Base-by-base conservation (phyloP, 768 basidiomycete genomes). In the Collybia nuda region DNA sequence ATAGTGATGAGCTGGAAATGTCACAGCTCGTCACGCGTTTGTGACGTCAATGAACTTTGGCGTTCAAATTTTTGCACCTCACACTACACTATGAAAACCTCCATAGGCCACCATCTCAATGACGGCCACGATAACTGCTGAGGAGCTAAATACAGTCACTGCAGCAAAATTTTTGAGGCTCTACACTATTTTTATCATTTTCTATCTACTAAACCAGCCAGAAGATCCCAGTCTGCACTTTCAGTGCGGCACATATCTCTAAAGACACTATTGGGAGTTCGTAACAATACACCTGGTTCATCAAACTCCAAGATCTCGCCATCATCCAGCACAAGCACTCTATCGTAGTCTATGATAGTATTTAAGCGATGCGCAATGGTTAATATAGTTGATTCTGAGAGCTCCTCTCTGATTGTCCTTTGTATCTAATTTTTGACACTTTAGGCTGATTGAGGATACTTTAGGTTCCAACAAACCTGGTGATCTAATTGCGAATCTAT, bases 321-420 rank as follows among this genome's bases (percentile, higher is more conserved):
- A 15, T 78, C 74, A 47, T 84, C 85, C 18, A 90, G 67, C n/a
- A 92, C 86, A 57, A 91, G 68, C 58, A 93, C 73, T 12, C 84
- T 73, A 67, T 85, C 82, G 65, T 90, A 82, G 64, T 91, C 84
- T 53, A 91, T 82, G 48, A 90, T 81, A 0, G 88, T 90, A 62
- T 82, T 82, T 18, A 90, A 71, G 12, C 88, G 74, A 69, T 92
- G 91, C 3, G 92, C 92, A 50, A 93, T 92, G 7, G 89, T 91
- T 32, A 94, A 79, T 17, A 93, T 84, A 17, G 91, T 85, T 0
- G 86, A 80, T 9, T 79, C 77, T 1, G 74, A 65, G 46, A 93
- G 79, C 63, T 90, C 87, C 58, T 87, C 83, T 23, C 86, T 78
- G 28, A 90, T 84, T 0, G 87, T 90, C 32, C 69, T 69, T 64